phyloP scores from a whole-genome alignment of 805 yeast species.

The Saccharomycopsis capsularis region DNA sequence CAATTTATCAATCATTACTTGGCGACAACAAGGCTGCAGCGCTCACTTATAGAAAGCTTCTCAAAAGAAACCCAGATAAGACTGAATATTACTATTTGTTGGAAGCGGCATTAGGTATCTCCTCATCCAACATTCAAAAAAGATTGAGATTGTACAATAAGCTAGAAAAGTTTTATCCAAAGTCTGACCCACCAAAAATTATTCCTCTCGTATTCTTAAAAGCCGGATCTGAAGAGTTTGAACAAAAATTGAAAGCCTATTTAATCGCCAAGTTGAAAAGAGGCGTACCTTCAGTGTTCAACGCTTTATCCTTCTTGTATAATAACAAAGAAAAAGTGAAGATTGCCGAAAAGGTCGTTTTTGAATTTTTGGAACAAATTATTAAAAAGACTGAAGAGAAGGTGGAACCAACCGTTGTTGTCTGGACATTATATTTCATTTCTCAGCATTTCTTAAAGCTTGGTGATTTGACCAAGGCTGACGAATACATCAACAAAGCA shows the following conservation, averaged over 20 bases:
- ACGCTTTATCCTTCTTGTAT: slow-evolving; percentile 76
- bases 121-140: slow-evolving; percentile 37
- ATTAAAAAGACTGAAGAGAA: slow-evolving; percentile 23
- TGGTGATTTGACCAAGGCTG: slow-evolving; percentile 48
- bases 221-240: slow-evolving; percentile 44
- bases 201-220: slow-evolving; percentile 71
- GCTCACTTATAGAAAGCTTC: slow-evolving; percentile 53
- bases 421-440: slow-evolving; percentile 72
- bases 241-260: slow-evolving; percentile 43
- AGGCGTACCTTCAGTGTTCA: slow-evolving; percentile 88
- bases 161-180: slow-evolving; percentile 67
- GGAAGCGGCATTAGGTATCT: slow-evolving; percentile 56
- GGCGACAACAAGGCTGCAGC: slow-evolving; percentile 60
- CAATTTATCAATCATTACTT: slow-evolving; percentile 51
- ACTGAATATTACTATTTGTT: slow-evolving; percentile 55
- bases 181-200: slow-evolving; percentile 70
- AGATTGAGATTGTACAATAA: slow-evolving; percentile 59
- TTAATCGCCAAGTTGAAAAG: slow-evolving; percentile 55
- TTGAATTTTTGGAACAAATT: slow-evolving; percentile 35
- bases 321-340: slow-evolving; percentile 33
- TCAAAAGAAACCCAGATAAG: slow-evolving; percentile 84
- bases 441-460: slow-evolving; percentile 67
- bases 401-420: slow-evolving; percentile 31
- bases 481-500: slow-evolving; percentile 52
- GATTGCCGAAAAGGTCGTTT: slow-evolving; percentile 47